Conservation (phyloP, 768 basidiomycete species). For the Postia placenta region DNA sequence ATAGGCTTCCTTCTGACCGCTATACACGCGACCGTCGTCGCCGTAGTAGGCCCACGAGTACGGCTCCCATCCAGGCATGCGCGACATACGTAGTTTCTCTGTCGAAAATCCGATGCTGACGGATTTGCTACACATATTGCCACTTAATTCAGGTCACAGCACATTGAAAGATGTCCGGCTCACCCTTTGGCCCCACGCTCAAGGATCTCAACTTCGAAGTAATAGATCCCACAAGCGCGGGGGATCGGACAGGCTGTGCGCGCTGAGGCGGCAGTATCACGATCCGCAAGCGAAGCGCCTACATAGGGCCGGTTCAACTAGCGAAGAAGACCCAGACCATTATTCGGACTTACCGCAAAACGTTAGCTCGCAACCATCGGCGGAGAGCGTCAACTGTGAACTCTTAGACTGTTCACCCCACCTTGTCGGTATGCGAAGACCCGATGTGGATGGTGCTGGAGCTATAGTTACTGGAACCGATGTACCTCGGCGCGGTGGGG, state of each 20-base stretch:
- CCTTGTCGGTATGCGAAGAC: constrained; percentile 62
- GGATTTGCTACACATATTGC: constrained; percentile 48
- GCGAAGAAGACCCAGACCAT: neutral
- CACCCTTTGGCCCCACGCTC: constrained; percentile 80
- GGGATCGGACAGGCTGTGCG: constrained; percentile 77
- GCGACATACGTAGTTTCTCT: constrained; percentile 56
- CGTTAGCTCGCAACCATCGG: constrained; percentile 68
- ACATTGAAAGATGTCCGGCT: too few species aligned
- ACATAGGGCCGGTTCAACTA: constrained; percentile 4
- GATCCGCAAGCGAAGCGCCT: constrained; percentile 56
- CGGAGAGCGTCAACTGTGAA: constrained; percentile 50
- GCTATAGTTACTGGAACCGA: too few species aligned
- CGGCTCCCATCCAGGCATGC: constrained; percentile 82
- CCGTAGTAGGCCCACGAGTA: constrained; percentile 91
- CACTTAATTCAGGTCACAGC: constrained; percentile 9
- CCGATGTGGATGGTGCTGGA: constrained; percentile 18
- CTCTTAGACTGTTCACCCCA: constrained; percentile 73
- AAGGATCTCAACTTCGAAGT: constrained; percentile 85
- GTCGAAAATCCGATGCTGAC: constrained; percentile 82
- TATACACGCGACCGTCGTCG: constrained; percentile 80
- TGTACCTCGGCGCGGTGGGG: constrained; percentile 16
- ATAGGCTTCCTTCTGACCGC: constrained; percentile 64
- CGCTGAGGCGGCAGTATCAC: constrained; percentile 73
- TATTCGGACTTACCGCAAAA: constrained; percentile 49
- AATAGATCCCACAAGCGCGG: constrained; percentile 84